Evolutionary conservation across 371 early-diverging fungal genomes (phyloP).

Genomic region (Mucor irregularis): DNA sequence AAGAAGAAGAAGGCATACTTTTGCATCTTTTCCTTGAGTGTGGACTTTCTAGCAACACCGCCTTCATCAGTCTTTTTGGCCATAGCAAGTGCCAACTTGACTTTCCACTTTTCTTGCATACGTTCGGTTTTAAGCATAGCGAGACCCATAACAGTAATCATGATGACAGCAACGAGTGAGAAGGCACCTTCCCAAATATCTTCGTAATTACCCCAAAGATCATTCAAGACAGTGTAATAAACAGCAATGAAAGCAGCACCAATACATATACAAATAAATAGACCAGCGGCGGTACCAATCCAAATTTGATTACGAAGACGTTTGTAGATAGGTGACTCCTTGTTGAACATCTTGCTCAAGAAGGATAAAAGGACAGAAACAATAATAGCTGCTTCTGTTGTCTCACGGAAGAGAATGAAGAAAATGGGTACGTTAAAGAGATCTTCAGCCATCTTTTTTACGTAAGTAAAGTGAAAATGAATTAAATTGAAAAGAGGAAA

Average conservation of each 20-base stretch:
- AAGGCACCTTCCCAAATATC: conserved; percentile 80
- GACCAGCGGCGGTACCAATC: conserved; percentile 61
- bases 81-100: conserved; percentile 59
- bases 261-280: conserved; percentile 61
- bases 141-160: conserved; percentile 72
- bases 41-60: conserved; percentile 2
- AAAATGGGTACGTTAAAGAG: conserved; percentile 80
- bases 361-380: conserved; percentile 79
- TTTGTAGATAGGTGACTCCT: conserved; percentile 44
- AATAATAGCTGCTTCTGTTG: conserved; percentile 73
- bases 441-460: conserved; percentile 33
- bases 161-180: conserved; percentile 61
- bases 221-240: conserved; percentile 51
- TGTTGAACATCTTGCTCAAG: conserved; percentile 57
- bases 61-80: conserved; percentile 23
- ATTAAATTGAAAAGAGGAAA: conserved; percentile 9
- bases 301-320: conserved; percentile 64
- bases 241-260: conserved; percentile 73
- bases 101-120: conserved; percentile 73
- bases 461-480: background rate
- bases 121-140: conserved; percentile 72
- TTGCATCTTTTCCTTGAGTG: conserved; percentile 26
- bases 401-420: conserved; percentile 85
- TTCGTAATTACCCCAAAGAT: conserved; percentile 60
- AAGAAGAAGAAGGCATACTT: conserved; percentile 71